Evolutionary conservation across 257 asterid genomes (phyloP).

Genomic region (Buddleja alternifolia): DNA sequence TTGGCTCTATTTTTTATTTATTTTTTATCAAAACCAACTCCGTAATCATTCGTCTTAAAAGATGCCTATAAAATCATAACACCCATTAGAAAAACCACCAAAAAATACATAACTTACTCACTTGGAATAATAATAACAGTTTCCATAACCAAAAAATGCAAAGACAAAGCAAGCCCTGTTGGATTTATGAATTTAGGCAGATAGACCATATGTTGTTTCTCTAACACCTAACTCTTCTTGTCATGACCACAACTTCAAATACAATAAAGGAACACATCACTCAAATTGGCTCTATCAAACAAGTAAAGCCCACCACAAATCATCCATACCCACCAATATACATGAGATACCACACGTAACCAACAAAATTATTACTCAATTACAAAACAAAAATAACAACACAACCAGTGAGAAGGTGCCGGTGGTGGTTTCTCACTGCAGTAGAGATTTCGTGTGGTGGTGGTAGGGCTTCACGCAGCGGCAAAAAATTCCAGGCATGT

Average conservation of each 20-base stretch:
- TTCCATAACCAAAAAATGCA: constrained; percentile 37
- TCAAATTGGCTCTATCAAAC: too few relatives aligned
- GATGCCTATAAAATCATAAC: constrained; percentile 38
- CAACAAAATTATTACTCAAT: too few relatives aligned
- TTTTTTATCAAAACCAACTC: constrained; percentile 37
- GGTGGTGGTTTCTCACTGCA: too few relatives aligned
- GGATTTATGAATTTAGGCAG: constrained; percentile 34
- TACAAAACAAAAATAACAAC: too few relatives aligned
- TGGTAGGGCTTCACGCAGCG: too few relatives aligned
- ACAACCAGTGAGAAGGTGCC: too few relatives aligned
- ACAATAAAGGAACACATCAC: constrained; percentile 30
- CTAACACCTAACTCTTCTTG: constrained; percentile 43
- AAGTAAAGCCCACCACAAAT: too few relatives aligned
- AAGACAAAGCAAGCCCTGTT: constrained; percentile 31
- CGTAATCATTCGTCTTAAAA: constrained; percentile 34
- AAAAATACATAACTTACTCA: constrained; percentile 45
- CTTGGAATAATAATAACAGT: constrained; percentile 41
- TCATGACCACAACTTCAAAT: constrained; percentile 49
- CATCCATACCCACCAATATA: too few relatives aligned
- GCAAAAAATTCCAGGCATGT: too few relatives aligned
- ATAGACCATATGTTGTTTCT: constrained; percentile 34
- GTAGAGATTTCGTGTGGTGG: too few relatives aligned
- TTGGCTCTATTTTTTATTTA: too few relatives aligned
- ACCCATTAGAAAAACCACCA: constrained; percentile 45
- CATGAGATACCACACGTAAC: too few relatives aligned